A percentile compares a stretch with the other conserved stretches of the same genome.
Evolutionary conservation across 106 monocot genomes (phyloP).

Genomic region (Acorus gramineus): DNA sequence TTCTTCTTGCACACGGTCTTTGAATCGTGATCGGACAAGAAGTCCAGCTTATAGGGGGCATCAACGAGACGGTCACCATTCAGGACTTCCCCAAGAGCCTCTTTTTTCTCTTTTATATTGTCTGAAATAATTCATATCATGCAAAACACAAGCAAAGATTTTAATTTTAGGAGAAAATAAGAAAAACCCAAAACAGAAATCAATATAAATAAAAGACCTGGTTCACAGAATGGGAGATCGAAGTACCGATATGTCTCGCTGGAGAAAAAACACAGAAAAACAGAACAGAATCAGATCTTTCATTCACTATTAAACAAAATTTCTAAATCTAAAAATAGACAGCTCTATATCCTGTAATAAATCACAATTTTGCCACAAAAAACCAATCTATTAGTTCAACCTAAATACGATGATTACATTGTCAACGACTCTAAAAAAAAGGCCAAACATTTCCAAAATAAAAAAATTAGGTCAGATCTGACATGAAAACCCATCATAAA

Average conservation of each 20-base stretch:
- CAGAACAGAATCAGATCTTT: too few species aligned
- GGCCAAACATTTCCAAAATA: too few species aligned
- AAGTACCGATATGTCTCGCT: slow-evolving; percentile 33
- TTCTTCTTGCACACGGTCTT: slow-evolving; percentile 1
- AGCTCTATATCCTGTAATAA: too few species aligned
- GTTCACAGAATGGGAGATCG: slow-evolving; percentile 24
- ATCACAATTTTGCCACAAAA: too few species aligned
- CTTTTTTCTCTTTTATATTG: slow-evolving; percentile 5
- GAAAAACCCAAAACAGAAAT: background rate
- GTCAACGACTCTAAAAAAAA: too few species aligned
- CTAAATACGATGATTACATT: too few species aligned
- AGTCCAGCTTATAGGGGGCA: slow-evolving; percentile 10
- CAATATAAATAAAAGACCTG: slow-evolving; percentile 11
- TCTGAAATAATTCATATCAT: background rate
- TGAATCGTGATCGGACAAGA: background rate
- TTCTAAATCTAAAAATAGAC: background rate
- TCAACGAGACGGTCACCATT: slow-evolving; percentile 10
- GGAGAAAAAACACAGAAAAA: slow-evolving; percentile 1
- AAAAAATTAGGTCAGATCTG: too few species aligned
- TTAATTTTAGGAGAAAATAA: background rate
- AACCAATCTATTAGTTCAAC: too few species aligned
- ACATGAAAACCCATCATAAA: too few species aligned
- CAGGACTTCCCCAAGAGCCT: slow-evolving; percentile 10
- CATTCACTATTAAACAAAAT: background rate
- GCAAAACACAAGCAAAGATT: too few species aligned